Percentiles rank a stretch among this genome's conserved stretches.
These are phyloP conservation scores for Tolypocladium album DNA, from an alignment of 2,329 filamentous ascomycete species.

Conservation along the genomic window DNA sequence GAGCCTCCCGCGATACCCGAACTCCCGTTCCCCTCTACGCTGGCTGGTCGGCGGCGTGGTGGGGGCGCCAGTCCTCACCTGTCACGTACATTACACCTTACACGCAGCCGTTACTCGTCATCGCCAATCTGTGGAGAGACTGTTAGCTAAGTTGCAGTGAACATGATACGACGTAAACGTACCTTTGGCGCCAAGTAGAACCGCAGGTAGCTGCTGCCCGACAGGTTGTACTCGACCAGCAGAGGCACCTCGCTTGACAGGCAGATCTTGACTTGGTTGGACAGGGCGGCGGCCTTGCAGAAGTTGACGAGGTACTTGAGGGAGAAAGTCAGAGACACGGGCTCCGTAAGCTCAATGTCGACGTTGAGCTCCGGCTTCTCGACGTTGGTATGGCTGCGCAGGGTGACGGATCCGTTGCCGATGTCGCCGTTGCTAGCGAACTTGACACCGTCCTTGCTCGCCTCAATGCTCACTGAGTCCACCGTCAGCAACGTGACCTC, in stretches of 20 bases:
- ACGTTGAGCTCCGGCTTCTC: constrained; percentile 83
- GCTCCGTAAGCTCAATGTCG: constrained; percentile 82
- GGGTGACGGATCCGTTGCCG: constrained; percentile 84
- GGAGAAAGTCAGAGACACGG: constrained; percentile 90
- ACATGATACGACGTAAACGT: constrained; percentile 16
- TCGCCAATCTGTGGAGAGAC: constrained; percentile 22
- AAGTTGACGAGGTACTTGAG: constrained; percentile 99
- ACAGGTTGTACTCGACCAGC: constrained; percentile 80
- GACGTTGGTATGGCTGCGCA: constrained; percentile 78
- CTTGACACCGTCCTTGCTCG: constrained; percentile 93
- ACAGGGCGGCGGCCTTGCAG: constrained; percentile 90
- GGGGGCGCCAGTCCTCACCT: constrained; percentile 3
- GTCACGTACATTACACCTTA: constrained; percentile 5
- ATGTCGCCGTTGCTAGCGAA: constrained; percentile 92
- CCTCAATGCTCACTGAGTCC: constrained; percentile 76
- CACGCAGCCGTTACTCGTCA: constrained; percentile 20
- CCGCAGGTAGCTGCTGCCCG: constrained; percentile 76
- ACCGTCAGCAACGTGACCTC: neutral
- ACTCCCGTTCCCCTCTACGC: neutral
- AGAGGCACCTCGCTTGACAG: constrained; percentile 94
- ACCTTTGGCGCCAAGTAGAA: constrained; percentile 99
- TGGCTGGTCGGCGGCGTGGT: neutral
- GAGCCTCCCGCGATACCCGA: neutral
- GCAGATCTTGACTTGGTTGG: constrained; percentile 76
- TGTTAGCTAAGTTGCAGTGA: neutral